Evolutionary conservation across 768 basidiomycete genomes (phyloP), one percentile per base, ranked within the genome.

Genomic region (Collybia mongolica): DNA sequence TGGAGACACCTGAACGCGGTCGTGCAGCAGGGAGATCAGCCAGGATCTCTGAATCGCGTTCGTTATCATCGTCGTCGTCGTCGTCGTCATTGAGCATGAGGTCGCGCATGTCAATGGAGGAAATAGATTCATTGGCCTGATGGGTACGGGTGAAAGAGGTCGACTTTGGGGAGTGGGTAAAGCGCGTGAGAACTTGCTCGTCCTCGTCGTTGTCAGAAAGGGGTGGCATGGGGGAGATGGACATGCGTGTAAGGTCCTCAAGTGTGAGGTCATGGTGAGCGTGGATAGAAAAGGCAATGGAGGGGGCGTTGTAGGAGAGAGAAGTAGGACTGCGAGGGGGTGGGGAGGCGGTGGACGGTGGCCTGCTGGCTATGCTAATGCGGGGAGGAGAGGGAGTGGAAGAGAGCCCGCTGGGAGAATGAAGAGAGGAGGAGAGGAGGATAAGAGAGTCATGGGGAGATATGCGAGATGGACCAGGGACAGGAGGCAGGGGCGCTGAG

Each of bases 401-500:
- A 36, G 64, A 62, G 14, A n/a, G n/a, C n/a, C n/a, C n/a, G n/a
- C 63, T 54, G 6, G 65, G 62, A 14, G 72, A 69, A 20, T 68
- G 67, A 22, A 71, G 65, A 9, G 55, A 56, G 47, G 67, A 60
- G 29, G 67, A 60, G 35, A 66, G 72, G 36, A 77, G 70, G 17
- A 71, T 68, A 32, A 74, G 67, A 24, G 72, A 77, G 52, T 78
- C 81, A 32, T 74, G 64, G 50, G 74, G 71, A 2, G 82, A 73
- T 20, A 83, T 71, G 17, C 80, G 72, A 1, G 82, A 82, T 0
- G 81, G 81, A 2, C 81, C 84, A 0, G 87, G 87, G 1, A 88
- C 56, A 2, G 87, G 84, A 0, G 87, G 86, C 2, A 88, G 75
- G 0, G 86, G 85, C 0, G 71, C 57, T 0, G 72, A 65, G 0